A percentile compares a stretch with the other conserved stretches of the same genome.
phyloP scores from a whole-genome alignment of 768 basidiomycete genomes.

The Boletus fagicola region DNA sequence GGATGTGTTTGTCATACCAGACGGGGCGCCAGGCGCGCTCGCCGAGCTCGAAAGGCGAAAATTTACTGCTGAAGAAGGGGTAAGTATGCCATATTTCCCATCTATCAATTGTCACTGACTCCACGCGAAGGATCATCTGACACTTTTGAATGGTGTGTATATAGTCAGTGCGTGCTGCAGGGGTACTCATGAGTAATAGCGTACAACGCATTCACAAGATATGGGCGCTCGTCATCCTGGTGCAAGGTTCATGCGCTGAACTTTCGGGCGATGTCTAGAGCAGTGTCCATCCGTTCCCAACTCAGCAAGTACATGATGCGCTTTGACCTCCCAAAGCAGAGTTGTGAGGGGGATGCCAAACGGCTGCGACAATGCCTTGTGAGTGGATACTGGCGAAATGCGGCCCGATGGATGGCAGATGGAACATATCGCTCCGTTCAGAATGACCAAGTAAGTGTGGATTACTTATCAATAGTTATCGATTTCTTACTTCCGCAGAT shows the following conservation, averaged over 20 bases:
- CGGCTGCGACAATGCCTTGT: slow-evolving; percentile 86
- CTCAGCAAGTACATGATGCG: slow-evolving; percentile 93
- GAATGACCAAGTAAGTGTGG: slow-evolving; percentile 68
- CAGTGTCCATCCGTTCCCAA: slow-evolving; percentile 92
- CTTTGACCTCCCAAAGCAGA: slow-evolving; percentile 76
- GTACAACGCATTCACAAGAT: slow-evolving; percentile 88
- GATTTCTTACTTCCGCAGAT: slow-evolving; percentile 44
- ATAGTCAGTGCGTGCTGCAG: not conserved
- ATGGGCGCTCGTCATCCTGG: slow-evolving; percentile 85
- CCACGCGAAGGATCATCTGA: slow-evolving; percentile 79
- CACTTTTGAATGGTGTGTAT: slow-evolving; percentile 78
- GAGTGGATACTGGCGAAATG: slow-evolving; percentile 92
- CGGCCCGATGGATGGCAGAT: slow-evolving; percentile 86
- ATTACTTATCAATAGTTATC: not conserved
- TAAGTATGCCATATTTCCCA: slow-evolving; percentile 36
- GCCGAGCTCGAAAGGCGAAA: slow-evolving; percentile 93
- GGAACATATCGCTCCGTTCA: slow-evolving; percentile 90
- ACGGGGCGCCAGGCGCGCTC: slow-evolving; percentile 79
- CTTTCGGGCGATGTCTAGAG: slow-evolving; percentile 91
- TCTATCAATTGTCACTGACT: not conserved
- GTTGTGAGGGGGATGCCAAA: slow-evolving; percentile 86
- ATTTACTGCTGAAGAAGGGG: slow-evolving; percentile 98
- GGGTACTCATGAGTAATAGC: slow-evolving; percentile 45
- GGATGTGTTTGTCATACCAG: slow-evolving; percentile 89
- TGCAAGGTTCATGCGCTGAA: slow-evolving; percentile 91